Evolutionary conservation across 352 stramenopile species (phyloP).

Genomic region (Aphanomyces stellatus): DNA sequence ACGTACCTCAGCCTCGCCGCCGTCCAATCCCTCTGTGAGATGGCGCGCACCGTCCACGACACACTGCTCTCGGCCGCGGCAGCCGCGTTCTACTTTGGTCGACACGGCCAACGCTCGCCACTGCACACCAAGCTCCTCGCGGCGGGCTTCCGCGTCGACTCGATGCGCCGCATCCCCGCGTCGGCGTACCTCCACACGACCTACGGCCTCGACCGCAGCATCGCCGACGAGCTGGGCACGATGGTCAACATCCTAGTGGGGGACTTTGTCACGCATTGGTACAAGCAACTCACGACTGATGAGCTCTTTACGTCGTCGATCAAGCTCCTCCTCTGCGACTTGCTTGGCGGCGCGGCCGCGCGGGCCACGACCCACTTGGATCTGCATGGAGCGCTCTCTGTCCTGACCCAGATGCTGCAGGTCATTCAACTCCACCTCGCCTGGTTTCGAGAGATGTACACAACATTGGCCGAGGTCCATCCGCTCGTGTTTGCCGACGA

Average conservation of each 20-base stretch:
- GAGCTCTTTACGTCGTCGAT: not conserved
- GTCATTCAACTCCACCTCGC: conserved; percentile 6
- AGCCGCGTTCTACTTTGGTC: not conserved
- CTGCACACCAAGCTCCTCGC: not conserved
- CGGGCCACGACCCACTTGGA: not conserved
- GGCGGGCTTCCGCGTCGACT: conserved; percentile 1
- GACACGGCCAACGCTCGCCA: not conserved
- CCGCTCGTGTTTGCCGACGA: conserved; percentile 3
- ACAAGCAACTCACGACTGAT: conserved; percentile 10
- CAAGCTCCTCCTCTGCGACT: conserved; percentile 12
- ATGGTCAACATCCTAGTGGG: conserved; percentile 15
- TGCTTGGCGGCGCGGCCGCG: not conserved
- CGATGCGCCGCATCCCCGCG: not conserved
- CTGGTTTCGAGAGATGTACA: conserved; percentile 9
- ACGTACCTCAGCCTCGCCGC: not conserved
- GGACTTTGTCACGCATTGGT: conserved; percentile 10
- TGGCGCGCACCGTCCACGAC: not conserved
- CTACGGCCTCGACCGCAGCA: not conserved
- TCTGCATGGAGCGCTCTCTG: not conserved
- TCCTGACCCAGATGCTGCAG: not conserved
- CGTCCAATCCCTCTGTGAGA: not conserved
- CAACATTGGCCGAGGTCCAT: not conserved
- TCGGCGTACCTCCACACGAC: conserved; percentile 12
- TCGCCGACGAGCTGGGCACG: conserved; percentile 11
- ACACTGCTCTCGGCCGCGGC: not conserved